Evolutionary conservation across 148 eudicot genomes (phyloP), one percentile per base, ranked within the genome.

Genomic region (Rhododendron mucronatum): DNA sequence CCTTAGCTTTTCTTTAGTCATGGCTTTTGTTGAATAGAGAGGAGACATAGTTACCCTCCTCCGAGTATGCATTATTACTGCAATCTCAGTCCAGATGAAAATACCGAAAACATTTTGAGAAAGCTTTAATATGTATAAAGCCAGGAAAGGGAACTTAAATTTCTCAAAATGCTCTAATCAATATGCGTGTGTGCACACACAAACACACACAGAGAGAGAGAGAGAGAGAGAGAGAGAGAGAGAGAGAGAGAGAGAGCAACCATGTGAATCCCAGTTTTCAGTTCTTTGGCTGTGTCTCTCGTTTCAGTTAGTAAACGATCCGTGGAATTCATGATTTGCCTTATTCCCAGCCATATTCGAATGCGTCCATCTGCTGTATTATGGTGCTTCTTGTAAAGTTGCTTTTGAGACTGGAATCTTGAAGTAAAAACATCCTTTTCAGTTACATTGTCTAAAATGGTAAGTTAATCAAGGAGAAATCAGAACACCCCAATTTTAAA

Each of bases 211-310:
- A 30, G 30, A 30, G 30, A 33, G 35, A 33, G 35, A 33, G 35
- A 33, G 4, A 2, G 5, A 50, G 7, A 81, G 69, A 69, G 65
- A 69, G 45, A 83, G 84, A 85, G 82, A 78, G 77, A 59, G 67
- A 59, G 51, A 83, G 85, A 85, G 82, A 80, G 69, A 80, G 63
- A 82, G 69, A 44, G 28, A 15, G 48, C 65, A 88, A 96, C 99
- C 99, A 96, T 96, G 88, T 96, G 99, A 88, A 96, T 95, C 84
- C 99, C 99, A 65, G 98, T 96, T 41, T 92, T 89, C 71, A 96
- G 89, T 86, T 96, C 92, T 73, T 86, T 87, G 20, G 98, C 96
- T 35, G 92, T 45, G 63, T 95, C 91, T 86, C 94, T 91, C 28
- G 99, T 96, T 88, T 92, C 89, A 84, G 90, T 87, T 45, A 96